These are phyloP conservation scores for Cymodocea nodosa DNA, from an alignment of 116 monocot genomes.

Conservation along the genomic window DNA sequence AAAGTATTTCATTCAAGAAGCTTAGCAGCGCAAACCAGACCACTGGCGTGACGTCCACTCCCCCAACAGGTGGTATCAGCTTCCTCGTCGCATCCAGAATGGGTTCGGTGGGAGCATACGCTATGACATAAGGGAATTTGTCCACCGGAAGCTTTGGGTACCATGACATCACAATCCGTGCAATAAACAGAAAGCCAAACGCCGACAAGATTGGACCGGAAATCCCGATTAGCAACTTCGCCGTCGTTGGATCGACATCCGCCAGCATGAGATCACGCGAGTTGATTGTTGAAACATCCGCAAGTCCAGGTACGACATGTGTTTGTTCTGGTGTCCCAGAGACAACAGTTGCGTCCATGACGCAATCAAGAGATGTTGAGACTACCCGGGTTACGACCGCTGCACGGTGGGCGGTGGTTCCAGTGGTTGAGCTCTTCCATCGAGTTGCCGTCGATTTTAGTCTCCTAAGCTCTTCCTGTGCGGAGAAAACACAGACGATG, in stretches of 20 bases:
- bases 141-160: slow-evolving; percentile 82
- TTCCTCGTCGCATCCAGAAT: slow-evolving; percentile 56
- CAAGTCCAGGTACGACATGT: background rate
- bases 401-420: too few relatives aligned
- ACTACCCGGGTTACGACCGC: too few relatives aligned
- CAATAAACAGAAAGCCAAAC: slow-evolving; percentile 73
- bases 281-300: background rate
- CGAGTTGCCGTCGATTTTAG: too few relatives aligned
- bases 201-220: slow-evolving; percentile 63
- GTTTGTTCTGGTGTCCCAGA: background rate
- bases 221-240: slow-evolving; percentile 38
- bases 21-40: slow-evolving; percentile 93
- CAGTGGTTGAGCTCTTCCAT: too few relatives aligned
- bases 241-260: slow-evolving; percentile 63
- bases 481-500: too few relatives aligned
- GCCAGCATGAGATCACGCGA: slow-evolving; percentile 15
- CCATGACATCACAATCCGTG: slow-evolving; percentile 94
- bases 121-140: slow-evolving; percentile 73
- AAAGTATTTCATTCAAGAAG: slow-evolving; percentile 81
- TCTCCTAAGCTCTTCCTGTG: too few relatives aligned
- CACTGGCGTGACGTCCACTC: slow-evolving; percentile 91
- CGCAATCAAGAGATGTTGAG: too few relatives aligned
- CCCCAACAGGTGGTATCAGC: slow-evolving; percentile 80
- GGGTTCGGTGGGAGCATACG: slow-evolving; percentile 86
- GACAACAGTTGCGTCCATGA: too few relatives aligned